Evolutionary conservation across 2,329 filamentous ascomycete species (phyloP).

Genomic region (Simplicillium aogashimaense): DNA sequence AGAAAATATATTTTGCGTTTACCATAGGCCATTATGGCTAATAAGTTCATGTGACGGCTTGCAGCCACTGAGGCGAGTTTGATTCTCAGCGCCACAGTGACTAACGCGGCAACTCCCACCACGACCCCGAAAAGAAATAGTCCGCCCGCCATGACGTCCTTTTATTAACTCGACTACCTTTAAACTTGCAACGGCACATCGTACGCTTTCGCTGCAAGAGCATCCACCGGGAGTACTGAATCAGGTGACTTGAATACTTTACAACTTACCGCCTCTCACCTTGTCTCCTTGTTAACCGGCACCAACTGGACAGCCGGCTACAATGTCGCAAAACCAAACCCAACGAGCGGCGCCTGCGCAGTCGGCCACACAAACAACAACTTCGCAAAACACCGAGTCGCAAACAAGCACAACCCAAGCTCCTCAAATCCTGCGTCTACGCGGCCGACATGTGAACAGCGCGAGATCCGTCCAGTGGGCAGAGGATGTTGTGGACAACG

Average conservation of each 20-base stretch:
- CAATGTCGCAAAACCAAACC: conserved; percentile 4
- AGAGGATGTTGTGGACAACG: conserved; percentile 88
- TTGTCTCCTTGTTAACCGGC: too few species aligned
- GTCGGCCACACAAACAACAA: conserved; percentile 23
- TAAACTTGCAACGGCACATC: not conserved
- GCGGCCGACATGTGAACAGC: conserved; percentile 34
- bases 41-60: too few species aligned
- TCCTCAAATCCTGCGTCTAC: conserved; percentile 36
- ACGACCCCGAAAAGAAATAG: not conserved
- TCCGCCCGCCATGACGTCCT: not conserved
- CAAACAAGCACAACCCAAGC: conserved; percentile 17
- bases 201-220: too few species aligned
- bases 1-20: too few species aligned
- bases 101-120: conserved; percentile 3
- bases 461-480: conserved; percentile 77
- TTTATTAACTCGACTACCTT: conserved; percentile 3
- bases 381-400: conserved; percentile 16
- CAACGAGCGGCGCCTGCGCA: conserved; percentile 18
- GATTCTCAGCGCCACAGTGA: conserved; percentile 6
- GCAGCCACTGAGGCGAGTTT: conserved; percentile 2
- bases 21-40: too few species aligned
- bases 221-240: too few species aligned
- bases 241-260: too few species aligned
- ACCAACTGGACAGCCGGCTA: too few species aligned
- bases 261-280: too few species aligned